A percentile compares a stretch with the other conserved stretches of the same genome.
Evolutionary conservation across 192 early-diverging fungal species (phyloP).

Genomic region (Phlyctochytrium arcticum): DNA sequence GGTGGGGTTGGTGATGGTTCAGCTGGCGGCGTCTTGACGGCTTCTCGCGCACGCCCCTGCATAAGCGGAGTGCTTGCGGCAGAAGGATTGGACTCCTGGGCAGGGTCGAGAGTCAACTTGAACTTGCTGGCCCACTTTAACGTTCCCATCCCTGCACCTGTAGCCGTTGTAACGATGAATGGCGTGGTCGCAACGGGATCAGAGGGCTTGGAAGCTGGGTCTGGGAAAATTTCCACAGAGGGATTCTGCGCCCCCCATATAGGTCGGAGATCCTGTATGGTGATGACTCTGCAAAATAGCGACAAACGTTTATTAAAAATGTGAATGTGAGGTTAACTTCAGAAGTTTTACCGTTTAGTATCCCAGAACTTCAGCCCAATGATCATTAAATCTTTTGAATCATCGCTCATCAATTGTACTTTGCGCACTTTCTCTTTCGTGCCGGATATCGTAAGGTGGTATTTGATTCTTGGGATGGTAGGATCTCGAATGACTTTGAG

Average conservation of each 20-base stretch:
- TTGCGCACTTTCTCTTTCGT: constrained; percentile 28
- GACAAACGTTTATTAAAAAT: constrained; percentile 1
- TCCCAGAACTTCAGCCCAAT: constrained; percentile 48
- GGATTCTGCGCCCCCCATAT: constrained; percentile 18
- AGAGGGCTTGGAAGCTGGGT: not conserved
- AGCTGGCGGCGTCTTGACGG: too few relatives aligned
- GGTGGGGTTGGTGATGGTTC: too few relatives aligned
- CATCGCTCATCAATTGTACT: constrained; percentile 26
- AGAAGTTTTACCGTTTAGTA: constrained; percentile 24
- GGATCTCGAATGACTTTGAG: too few relatives aligned
- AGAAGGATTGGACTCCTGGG: not conserved
- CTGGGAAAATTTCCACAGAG: constrained; percentile 22
- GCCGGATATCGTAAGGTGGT: not conserved
- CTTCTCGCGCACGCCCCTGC: not conserved
- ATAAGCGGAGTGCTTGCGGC: not conserved
- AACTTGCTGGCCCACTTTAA: not conserved
- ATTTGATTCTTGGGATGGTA: too few relatives aligned
- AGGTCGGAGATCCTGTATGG: constrained; percentile 24
- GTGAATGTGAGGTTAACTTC: not conserved
- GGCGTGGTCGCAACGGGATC: not conserved
- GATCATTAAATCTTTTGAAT: constrained; percentile 24
- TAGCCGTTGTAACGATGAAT: constrained; percentile 11
- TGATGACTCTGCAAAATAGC: constrained; percentile 17
- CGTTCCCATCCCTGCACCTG: constrained; percentile 9
- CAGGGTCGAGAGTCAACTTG: constrained; percentile 1